Percentiles rank a stretch among this genome's conserved stretches.
Conservation (phyloP, 108 stramenopile species). For the Discostella stelligeroides region DNA sequence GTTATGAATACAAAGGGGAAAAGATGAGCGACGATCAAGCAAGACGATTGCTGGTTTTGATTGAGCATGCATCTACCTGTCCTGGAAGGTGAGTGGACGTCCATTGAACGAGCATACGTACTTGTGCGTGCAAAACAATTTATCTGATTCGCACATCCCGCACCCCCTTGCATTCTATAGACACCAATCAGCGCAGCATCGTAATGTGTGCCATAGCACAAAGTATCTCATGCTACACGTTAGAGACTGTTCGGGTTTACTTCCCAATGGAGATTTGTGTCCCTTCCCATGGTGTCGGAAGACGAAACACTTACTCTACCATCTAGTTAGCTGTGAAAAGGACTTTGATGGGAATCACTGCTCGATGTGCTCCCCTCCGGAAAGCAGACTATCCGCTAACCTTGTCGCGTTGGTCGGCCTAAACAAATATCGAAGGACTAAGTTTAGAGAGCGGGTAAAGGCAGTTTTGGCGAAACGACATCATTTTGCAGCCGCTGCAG, state of each 20-base stretch:
- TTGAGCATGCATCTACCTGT: constrained; percentile 81
- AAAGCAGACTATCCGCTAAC: constrained; percentile 47
- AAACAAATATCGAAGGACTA: constrained; percentile 62
- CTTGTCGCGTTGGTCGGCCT: constrained; percentile 61
- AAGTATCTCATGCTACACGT: constrained; percentile 94
- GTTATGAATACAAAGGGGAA: constrained; percentile 73
- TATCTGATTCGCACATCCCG: neutral
- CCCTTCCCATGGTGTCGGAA: constrained; percentile 95
- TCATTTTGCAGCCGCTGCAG: constrained; percentile 13
- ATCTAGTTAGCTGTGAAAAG: constrained; percentile 75
- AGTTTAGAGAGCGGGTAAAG: constrained; percentile 42
- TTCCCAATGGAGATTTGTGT: constrained; percentile 80
- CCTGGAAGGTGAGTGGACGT: constrained; percentile 60
- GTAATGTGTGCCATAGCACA: constrained; percentile 75
- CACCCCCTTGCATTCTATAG: constrained; percentile 31
- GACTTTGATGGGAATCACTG: constrained; percentile 43
- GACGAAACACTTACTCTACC: constrained; percentile 85
- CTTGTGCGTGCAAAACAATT: neutral
- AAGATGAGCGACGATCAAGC: constrained; percentile 66
- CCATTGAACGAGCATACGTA: too few species aligned
- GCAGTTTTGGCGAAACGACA: constrained; percentile 33
- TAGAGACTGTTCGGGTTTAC: constrained; percentile 88
- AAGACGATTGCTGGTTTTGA: constrained; percentile 69
- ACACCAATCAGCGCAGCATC: constrained; percentile 71
- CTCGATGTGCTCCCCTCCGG: constrained; percentile 61